Conservation (phyloP, 176 grass and related monocot species). For the Aegilops tauschii region DNA sequence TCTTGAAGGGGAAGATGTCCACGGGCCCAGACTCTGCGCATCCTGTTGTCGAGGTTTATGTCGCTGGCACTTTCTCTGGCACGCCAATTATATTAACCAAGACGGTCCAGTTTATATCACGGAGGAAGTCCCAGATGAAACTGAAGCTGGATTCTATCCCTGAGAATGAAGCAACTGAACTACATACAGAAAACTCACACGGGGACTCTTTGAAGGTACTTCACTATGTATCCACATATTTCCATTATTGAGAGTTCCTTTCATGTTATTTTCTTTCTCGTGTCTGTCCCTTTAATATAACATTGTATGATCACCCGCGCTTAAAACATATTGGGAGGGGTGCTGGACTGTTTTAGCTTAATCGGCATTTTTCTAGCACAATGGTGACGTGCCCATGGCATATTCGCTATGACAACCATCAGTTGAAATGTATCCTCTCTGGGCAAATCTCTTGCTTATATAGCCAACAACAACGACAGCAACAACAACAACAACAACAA, state of each 20-base stretch:
- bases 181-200: slow-evolving; percentile 48
- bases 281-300: neutral
- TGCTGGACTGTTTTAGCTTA: neutral
- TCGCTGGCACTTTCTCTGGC: slow-evolving; percentile 80
- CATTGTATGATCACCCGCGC: neutral
- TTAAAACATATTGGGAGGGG: neutral
- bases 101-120: slow-evolving; percentile 64
- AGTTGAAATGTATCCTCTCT: neutral
- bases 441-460: neutral
- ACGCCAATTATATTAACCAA: slow-evolving; percentile 86
- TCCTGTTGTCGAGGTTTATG: slow-evolving; percentile 77
- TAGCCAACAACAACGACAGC: neutral
- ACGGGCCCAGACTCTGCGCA: slow-evolving; percentile 37
- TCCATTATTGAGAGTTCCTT: neutral
- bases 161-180: slow-evolving; percentile 69
- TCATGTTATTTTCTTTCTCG: neutral
- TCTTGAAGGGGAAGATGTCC: slow-evolving; percentile 60
- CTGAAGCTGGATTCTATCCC: slow-evolving; percentile 70
- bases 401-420: neutral
- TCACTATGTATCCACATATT: neutral
- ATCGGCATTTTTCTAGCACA: neutral
- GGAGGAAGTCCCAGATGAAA: slow-evolving; percentile 73
- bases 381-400: neutral
- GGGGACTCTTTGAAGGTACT: slow-evolving; percentile 61
- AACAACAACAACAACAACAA: too few relatives aligned